Percentiles rank a stretch among this genome's conserved stretches.
Conservation (phyloP, 2,329 filamentous ascomycete species). For the Sporothrix mexicana region DNA sequence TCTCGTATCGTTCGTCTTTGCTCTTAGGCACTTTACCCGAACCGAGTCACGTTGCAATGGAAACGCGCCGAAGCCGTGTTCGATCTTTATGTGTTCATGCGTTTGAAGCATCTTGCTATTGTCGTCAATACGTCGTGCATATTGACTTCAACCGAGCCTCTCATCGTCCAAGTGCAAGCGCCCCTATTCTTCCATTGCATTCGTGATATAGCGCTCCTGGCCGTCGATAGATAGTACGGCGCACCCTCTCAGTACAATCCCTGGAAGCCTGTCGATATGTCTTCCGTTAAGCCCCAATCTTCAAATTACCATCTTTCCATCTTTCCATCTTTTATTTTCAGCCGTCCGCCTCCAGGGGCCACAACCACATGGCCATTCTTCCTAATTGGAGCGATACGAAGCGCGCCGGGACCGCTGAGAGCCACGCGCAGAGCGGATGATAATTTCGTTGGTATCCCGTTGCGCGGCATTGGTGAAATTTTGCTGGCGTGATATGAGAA, state of each 20-base stretch:
- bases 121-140: background rate
- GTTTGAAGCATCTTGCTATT: background rate
- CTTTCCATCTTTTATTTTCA: background rate
- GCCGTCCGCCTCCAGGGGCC: background rate
- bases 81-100: slow-evolving; percentile 20
- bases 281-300: slow-evolving; percentile 13
- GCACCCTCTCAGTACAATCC: background rate
- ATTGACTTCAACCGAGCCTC: slow-evolving; percentile 21
- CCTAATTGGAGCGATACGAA: slow-evolving; percentile 19
- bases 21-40: slow-evolving; percentile 18
- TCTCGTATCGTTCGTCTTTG: slow-evolving; percentile 20
- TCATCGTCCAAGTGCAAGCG: slow-evolving; percentile 16
- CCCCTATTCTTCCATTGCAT: background rate
- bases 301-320: background rate
- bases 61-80: slow-evolving; percentile 16
- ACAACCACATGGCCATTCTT: slow-evolving; percentile 15
- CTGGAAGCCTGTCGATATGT: background rate
- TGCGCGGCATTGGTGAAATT: background rate
- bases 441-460: background rate
- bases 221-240: background rate
- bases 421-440: background rate
- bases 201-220: background rate
- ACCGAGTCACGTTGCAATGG: slow-evolving; percentile 18
- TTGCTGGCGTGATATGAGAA: slow-evolving; percentile 17
- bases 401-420: background rate